phyloP scores from a whole-genome alignment of 2,329 filamentous ascomycete species.

The Neurospora sp. region DNA sequence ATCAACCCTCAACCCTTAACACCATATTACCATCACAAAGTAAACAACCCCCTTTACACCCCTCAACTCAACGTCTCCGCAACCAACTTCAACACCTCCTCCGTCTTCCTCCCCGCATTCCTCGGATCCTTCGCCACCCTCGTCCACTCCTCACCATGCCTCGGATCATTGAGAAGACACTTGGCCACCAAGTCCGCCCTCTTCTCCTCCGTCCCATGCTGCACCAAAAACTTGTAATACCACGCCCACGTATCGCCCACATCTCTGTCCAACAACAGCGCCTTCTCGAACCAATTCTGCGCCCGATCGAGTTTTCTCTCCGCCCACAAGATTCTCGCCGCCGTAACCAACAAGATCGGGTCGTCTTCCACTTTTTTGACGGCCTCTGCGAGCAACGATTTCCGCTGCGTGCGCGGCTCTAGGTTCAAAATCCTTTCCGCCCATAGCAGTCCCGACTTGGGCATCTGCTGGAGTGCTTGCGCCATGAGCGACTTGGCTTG shows the following conservation, averaged over 20 bases:
- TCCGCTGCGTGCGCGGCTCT: slow-evolving; percentile 83
- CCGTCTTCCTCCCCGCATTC: slow-evolving; percentile 64
- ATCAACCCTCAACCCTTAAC: not conserved
- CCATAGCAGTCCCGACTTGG: slow-evolving; percentile 81
- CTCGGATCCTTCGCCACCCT: slow-evolving; percentile 72
- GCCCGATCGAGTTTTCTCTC: slow-evolving; percentile 90
- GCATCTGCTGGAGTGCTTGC: slow-evolving; percentile 82
- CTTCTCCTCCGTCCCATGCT: slow-evolving; percentile 95
- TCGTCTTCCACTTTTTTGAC: slow-evolving; percentile 97
- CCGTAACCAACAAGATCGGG: slow-evolving; percentile 77
- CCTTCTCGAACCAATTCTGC: slow-evolving; percentile 95
- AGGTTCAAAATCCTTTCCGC: slow-evolving; percentile 93
- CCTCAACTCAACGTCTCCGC: slow-evolving; percentile 33
- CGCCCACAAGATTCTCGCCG: slow-evolving; percentile 91
- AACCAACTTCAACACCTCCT: slow-evolving; percentile 77
- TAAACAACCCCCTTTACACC: not conserved
- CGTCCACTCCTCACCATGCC: slow-evolving; percentile 91
- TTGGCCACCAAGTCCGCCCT: slow-evolving; percentile 72
- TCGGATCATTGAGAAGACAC: slow-evolving; percentile 73
- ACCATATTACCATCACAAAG: not conserved
- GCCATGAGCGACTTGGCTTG: slow-evolving; percentile 93
- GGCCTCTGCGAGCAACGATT: slow-evolving; percentile 81
- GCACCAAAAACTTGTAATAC: slow-evolving; percentile 88
- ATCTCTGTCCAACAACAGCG: slow-evolving; percentile 78
- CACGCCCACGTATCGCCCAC: slow-evolving; percentile 92